These are phyloP conservation scores for Lolium multiflorum DNA, from an alignment of 176 grass and related monocot species.

Conservation along the genomic window DNA sequence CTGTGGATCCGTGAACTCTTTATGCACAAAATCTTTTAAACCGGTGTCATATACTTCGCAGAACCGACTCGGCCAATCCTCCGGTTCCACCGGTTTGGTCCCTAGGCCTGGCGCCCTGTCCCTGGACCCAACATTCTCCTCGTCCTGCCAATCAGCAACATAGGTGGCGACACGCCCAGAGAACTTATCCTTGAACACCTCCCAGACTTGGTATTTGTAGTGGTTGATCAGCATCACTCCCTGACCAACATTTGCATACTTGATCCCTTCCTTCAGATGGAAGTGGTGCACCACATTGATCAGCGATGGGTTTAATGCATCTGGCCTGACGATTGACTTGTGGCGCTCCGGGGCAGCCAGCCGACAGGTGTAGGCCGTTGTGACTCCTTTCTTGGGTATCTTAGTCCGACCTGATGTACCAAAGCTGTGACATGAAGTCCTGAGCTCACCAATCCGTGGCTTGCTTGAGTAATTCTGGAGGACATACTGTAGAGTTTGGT, in stretches of 20 bases:
- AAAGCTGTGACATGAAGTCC: constrained; percentile 91
- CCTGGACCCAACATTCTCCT: constrained; percentile 96
- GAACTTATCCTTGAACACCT: constrained; percentile 99
- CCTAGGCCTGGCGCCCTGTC: constrained; percentile 89
- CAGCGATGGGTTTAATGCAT: constrained; percentile 75
- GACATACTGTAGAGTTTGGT: constrained; percentile 59
- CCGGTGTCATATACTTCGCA: constrained; percentile 89
- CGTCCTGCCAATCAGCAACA: constrained; percentile 90
- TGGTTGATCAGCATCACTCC: constrained; percentile 92
- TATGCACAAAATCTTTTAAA: constrained; percentile 80
- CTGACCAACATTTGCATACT: constrained; percentile 78
- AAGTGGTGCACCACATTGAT: constrained; percentile 99
- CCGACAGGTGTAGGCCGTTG: constrained; percentile 73
- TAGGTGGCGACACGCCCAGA: constrained; percentile 84
- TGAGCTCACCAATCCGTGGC: constrained; percentile 70
- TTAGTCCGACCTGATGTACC: constrained; percentile 85
- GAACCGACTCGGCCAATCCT: constrained; percentile 84
- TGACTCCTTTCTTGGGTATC: constrained; percentile 69
- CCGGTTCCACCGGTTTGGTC: constrained; percentile 85
- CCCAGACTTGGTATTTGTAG: constrained; percentile 98
- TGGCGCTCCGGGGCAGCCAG: constrained; percentile 79
- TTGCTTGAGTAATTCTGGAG: constrained; percentile 70
- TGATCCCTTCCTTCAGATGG: constrained; percentile 87
- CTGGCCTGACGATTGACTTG: constrained; percentile 86
- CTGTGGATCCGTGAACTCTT: constrained; percentile 45